phyloP scores from a whole-genome alignment of 768 basidiomycete species.

The Rhizopogon sp. region DNA sequence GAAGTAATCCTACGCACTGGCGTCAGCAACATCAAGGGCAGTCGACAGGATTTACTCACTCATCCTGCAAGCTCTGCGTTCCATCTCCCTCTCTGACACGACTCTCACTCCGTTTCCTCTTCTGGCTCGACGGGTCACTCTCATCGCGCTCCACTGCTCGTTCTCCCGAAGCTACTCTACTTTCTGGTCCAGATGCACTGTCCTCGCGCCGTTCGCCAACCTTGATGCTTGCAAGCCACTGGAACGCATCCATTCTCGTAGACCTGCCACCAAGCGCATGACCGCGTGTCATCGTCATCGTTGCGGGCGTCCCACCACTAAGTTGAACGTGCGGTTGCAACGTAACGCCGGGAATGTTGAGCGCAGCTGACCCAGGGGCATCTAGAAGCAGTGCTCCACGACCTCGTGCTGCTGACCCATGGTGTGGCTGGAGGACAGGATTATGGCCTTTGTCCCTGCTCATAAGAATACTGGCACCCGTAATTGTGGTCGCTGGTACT shows the following conservation, averaged over 20 bases:
- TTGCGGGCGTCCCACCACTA: constrained; percentile 16
- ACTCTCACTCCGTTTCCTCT: constrained; percentile 46
- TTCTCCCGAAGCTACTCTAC: constrained; percentile 40
- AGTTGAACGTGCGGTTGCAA: constrained; percentile 2
- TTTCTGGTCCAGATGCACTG: constrained; percentile 47
- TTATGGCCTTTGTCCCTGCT: constrained; percentile 7
- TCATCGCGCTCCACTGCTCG: neutral
- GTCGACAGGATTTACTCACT: constrained; percentile 40
- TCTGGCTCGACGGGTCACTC: constrained; percentile 10
- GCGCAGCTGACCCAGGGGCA: constrained; percentile 31
- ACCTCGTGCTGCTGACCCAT: constrained; percentile 27
- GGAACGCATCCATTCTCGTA: constrained; percentile 56
- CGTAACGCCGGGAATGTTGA: constrained; percentile 2
- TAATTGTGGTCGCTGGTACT: constrained; percentile 8
- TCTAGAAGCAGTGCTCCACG: constrained; percentile 20
- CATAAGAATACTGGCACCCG: neutral
- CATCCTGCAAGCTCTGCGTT: constrained; percentile 62
- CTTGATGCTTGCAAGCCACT: constrained; percentile 73
- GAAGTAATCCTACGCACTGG: constrained; percentile 57
- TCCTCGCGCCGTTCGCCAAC: constrained; percentile 52
- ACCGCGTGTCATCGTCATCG: constrained; percentile 44
- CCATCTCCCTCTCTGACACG: constrained; percentile 26
- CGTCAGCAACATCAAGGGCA: neutral
- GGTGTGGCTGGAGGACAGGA: constrained; percentile 28
- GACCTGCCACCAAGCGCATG: constrained; percentile 42